phyloP scores from a whole-genome alignment of 345 rosid species.

The Populus tremula region DNA sequence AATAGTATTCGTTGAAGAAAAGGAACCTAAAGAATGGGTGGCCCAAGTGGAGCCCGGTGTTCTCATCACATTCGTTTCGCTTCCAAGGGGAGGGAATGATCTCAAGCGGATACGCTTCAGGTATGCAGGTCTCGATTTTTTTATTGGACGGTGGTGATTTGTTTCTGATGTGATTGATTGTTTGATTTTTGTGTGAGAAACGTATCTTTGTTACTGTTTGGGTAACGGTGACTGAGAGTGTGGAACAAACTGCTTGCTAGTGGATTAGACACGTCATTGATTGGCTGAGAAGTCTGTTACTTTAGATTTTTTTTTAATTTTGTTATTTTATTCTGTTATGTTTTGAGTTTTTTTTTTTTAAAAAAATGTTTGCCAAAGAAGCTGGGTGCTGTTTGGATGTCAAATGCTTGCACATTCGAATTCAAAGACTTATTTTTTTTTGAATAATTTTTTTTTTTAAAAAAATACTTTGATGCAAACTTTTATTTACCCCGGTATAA shows the following conservation, averaged over 20 bases:
- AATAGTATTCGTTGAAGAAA: constrained; percentile 30
- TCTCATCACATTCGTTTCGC: constrained; percentile 31
- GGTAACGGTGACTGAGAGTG: background rate
- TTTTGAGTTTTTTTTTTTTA: background rate
- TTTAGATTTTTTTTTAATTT: background rate
- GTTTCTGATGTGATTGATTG: background rate
- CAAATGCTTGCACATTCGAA: too few species aligned
- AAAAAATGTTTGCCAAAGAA: background rate
- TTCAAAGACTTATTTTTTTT: too few species aligned
- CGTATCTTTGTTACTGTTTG: constrained; percentile 7
- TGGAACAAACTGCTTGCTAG: background rate
- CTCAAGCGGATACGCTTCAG: constrained; percentile 40
- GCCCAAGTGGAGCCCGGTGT: constrained; percentile 42
- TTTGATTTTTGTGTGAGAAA: constrained; percentile 3
- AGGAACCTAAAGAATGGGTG: constrained; percentile 36
- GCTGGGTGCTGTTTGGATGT: background rate
- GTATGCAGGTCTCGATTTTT: constrained; percentile 3
- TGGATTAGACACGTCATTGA: constrained; percentile 18
- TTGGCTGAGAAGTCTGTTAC: constrained; percentile 15
- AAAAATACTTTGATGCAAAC: too few species aligned
- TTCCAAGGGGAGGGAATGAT: constrained; percentile 34
- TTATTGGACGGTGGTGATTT: constrained; percentile 21
- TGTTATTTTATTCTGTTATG: background rate
- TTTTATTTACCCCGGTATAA: too few species aligned
- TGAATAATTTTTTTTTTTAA: too few species aligned